Conservation (phyloP, 1,284 basidiomycete species). For the Ganoderma resinaceum region DNA sequence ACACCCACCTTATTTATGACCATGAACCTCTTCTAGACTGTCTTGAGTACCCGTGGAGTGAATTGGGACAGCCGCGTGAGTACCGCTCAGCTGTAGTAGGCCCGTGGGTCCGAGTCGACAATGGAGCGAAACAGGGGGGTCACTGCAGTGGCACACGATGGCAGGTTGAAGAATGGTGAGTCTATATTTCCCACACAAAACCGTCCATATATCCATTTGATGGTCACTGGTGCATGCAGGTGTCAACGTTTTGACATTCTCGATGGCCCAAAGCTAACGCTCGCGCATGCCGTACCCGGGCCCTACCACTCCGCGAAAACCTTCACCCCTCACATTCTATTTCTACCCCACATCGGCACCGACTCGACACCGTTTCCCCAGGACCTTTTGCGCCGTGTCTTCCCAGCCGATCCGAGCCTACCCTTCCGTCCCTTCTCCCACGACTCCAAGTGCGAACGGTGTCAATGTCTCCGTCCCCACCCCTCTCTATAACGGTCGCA, state of each 20-base stretch:
- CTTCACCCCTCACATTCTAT: slow-evolving; percentile 23
- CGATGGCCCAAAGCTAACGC: slow-evolving; percentile 9
- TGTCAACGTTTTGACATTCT: neutral
- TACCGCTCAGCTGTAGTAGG: too few species aligned
- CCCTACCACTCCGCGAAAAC: slow-evolving; percentile 18
- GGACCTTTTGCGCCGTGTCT: neutral
- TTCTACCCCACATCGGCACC: slow-evolving; percentile 21
- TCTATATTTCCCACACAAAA: neutral
- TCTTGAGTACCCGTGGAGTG: too few species aligned
- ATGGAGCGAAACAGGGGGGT: too few species aligned
- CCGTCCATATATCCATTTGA: neutral
- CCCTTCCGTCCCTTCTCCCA: slow-evolving; percentile 10
- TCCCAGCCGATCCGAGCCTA: neutral
- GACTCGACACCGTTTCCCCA: neutral
- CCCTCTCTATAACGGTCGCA: slow-evolving; percentile 38
- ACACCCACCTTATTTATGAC: too few species aligned
- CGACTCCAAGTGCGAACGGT: slow-evolving; percentile 31
- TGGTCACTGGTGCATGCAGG: slow-evolving; percentile 3
- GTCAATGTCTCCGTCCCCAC: slow-evolving; percentile 26
- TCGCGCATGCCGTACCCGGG: slow-evolving; percentile 14
- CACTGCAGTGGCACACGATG: too few species aligned
- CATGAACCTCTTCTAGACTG: too few species aligned
- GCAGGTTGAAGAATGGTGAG: too few species aligned
- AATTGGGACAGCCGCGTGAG: too few species aligned
- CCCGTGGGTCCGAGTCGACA: too few species aligned